Percentiles rank a stretch among this genome's conserved stretches.
phyloP scores from a whole-genome alignment of 768 basidiomycete species.

The Leccinum disarticulatum region DNA sequence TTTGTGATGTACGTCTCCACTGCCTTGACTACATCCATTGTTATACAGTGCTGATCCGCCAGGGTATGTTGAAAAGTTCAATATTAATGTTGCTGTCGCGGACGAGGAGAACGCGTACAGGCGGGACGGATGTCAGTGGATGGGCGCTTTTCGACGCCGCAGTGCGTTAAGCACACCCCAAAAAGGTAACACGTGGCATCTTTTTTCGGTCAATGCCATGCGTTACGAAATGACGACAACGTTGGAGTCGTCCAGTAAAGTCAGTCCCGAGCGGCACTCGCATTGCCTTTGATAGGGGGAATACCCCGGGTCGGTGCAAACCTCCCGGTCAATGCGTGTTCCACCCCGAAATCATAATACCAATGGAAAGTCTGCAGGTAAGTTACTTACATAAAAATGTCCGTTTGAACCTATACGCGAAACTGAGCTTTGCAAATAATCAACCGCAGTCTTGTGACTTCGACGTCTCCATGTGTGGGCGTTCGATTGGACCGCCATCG shows the following conservation, averaged over 20 bases:
- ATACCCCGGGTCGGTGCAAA: background rate
- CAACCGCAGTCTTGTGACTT: background rate
- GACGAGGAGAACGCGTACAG: background rate
- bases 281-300: background rate
- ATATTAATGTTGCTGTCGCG: background rate
- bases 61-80: background rate
- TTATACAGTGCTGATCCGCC: background rate
- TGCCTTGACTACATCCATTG: slow-evolving; percentile 95
- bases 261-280: background rate
- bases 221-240: background rate
- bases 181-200: slow-evolving; percentile 4
- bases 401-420: background rate
- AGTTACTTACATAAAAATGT: background rate
- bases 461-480: background rate
- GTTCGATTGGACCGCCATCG: background rate
- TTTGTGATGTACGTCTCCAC: slow-evolving; percentile 92
- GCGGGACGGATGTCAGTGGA: background rate
- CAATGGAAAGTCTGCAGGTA: slow-evolving; percentile 1
- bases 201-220: background rate
- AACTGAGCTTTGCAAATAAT: background rate
- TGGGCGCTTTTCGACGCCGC: background rate
- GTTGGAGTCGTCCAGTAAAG: background rate
- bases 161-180: background rate
- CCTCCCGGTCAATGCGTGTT: background rate
- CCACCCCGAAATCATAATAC: background rate